A percentile compares a stretch with the other conserved stretches of the same genome.
Conservation (phyloP, 345 rosid genomes). For the Excoecaria agallocha region DNA sequence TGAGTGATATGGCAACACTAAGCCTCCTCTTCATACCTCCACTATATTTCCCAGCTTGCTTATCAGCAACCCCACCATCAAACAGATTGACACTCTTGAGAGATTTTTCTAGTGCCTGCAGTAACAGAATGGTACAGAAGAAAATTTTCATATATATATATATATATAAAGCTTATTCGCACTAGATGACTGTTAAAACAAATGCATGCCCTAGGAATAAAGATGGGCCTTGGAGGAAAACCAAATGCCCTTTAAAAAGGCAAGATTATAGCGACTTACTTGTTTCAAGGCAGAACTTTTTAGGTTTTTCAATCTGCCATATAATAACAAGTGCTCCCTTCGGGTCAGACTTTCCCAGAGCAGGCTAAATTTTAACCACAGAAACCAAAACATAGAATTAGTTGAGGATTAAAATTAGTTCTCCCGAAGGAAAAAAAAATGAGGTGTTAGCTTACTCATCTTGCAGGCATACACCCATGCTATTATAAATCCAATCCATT, state of each 20-base stretch:
- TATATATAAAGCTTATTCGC: background rate
- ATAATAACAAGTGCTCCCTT: slow-evolving; percentile 83
- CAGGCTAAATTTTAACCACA: slow-evolving; percentile 43
- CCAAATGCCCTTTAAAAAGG: background rate
- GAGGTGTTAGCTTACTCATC: slow-evolving; percentile 62
- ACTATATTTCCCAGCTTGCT: slow-evolving; percentile 81
- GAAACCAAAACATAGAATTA: slow-evolving; percentile 1
- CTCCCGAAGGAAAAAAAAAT: slow-evolving; percentile 1
- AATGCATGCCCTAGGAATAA: background rate
- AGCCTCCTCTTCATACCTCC: slow-evolving; percentile 99
- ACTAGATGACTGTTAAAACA: background rate
- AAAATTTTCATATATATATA: too few relatives aligned
- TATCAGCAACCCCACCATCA: slow-evolving; percentile 81
- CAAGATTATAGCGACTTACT: slow-evolving; percentile 35
- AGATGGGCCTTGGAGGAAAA: background rate
- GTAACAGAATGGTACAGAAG: background rate
- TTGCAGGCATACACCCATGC: slow-evolving; percentile 97
- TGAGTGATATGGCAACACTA: slow-evolving; percentile 95
- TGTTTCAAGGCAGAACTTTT: slow-evolving; percentile 60
- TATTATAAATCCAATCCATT: slow-evolving; percentile 80
- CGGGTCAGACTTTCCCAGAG: slow-evolving; percentile 94
- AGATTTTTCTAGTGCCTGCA: slow-evolving; percentile 90
- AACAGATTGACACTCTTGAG: slow-evolving; percentile 68
- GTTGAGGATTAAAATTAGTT: background rate
- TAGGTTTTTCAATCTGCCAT: slow-evolving; percentile 93